Percentiles rank a stretch among this genome's conserved stretches.
Conservation (phyloP, 805 yeast species). For the Lachancea nothofagi region DNA sequence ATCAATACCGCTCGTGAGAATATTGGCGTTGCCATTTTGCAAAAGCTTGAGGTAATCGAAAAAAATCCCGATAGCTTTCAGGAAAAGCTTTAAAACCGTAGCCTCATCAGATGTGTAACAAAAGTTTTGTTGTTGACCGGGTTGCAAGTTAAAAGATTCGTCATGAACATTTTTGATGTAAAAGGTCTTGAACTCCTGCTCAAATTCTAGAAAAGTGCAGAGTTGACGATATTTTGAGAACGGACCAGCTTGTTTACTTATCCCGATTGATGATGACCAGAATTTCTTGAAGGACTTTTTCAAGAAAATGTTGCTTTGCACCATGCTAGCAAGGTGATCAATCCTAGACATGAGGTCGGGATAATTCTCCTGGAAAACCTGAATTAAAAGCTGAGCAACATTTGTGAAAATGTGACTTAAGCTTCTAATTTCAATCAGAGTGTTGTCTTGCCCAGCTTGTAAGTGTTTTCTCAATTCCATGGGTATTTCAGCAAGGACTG, state of each 20-base stretch:
- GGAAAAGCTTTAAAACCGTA: background rate
- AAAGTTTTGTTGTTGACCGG: background rate
- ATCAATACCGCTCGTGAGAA: conserved; percentile 3
- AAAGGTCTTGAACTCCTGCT: background rate
- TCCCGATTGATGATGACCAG: background rate
- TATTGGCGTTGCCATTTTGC: background rate
- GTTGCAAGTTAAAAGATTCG: background rate
- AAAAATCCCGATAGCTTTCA: background rate
- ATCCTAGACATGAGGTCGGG: background rate
- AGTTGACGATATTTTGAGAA: background rate
- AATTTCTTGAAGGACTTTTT: background rate
- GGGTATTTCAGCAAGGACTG: conserved; percentile 8
- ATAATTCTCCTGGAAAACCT: conserved; percentile 1
- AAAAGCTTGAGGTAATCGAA: background rate
- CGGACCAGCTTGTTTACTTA: background rate
- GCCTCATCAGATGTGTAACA: conserved; percentile 1
- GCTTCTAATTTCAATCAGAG: conserved; percentile 2
- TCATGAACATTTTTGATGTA: background rate
- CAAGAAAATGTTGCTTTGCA: background rate
- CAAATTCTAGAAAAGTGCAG: background rate
- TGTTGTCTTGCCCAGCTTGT: conserved; percentile 1
- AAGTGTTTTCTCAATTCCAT: conserved; percentile 3
- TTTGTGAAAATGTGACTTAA: conserved; percentile 6
- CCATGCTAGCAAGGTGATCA: background rate
- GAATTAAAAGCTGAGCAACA: conserved; percentile 6